Evolutionary conservation across 352 stramenopile species (phyloP).

Genomic region (Phytophthora pini): DNA sequence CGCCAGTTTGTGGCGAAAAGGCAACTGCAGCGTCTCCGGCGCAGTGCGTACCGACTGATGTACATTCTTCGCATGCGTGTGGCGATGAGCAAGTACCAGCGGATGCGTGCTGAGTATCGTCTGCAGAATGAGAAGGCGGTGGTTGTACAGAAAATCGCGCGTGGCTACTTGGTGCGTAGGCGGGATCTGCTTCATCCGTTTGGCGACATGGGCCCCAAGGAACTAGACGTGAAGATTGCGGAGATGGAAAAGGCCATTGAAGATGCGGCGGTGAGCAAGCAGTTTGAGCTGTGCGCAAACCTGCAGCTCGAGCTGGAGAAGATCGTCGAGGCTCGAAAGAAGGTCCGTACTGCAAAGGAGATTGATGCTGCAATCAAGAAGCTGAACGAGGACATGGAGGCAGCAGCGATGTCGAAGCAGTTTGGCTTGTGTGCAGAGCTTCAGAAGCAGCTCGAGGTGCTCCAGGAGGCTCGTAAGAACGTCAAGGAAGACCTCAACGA

Average conservation of each 20-base stretch:
- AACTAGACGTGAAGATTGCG: constrained; percentile 78
- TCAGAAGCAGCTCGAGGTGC: constrained; percentile 80
- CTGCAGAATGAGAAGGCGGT: constrained; percentile 59
- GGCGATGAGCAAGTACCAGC: constrained; percentile 69
- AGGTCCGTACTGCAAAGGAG: constrained; percentile 88
- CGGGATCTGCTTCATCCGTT: constrained; percentile 82
- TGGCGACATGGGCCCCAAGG: constrained; percentile 76
- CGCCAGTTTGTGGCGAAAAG: constrained; percentile 75
- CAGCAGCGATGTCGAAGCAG: constrained; percentile 75
- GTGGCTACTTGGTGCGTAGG: constrained; percentile 78
- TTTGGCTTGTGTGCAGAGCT: constrained; percentile 83
- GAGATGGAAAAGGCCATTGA: constrained; percentile 82
- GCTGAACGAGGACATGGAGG: constrained; percentile 82
- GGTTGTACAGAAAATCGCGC: constrained; percentile 76
- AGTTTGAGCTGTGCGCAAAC: constrained; percentile 87
- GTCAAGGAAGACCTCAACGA: constrained; percentile 89
- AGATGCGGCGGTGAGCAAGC: constrained; percentile 78
- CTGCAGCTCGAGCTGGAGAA: constrained; percentile 87
- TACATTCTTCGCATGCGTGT: constrained; percentile 65
- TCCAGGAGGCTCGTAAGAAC: constrained; percentile 76
- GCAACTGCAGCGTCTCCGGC: constrained; percentile 54
- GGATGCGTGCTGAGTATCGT: constrained; percentile 57
- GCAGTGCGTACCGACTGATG: constrained; percentile 69
- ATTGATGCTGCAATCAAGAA: constrained; percentile 83
- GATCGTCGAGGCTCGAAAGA: constrained; percentile 82